These are phyloP conservation scores for Spathaspora passalidarum DNA, from an alignment of 805 yeast species.

Conservation along the genomic window DNA sequence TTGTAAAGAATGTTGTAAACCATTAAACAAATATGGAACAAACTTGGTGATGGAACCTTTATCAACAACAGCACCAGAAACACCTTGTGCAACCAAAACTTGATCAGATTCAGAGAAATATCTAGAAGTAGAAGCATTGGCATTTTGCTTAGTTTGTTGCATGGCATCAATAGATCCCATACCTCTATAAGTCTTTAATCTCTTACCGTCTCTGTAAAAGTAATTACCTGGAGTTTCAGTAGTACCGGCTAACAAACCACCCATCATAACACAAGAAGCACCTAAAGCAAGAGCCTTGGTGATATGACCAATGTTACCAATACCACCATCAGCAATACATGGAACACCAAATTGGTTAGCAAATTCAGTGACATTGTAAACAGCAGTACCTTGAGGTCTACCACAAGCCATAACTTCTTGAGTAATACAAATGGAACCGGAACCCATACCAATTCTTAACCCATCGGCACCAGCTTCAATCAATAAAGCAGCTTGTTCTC, in stretches of 20 bases:
- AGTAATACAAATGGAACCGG: slow-evolving; percentile 98
- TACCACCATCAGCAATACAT: slow-evolving; percentile 99
- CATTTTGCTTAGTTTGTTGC: slow-evolving; percentile 84
- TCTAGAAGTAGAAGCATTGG: slow-evolving; percentile 97
- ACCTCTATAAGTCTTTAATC: slow-evolving; percentile 97
- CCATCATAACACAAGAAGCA: slow-evolving; percentile 98
- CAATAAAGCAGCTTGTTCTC: slow-evolving; percentile 97
- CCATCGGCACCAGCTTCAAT: slow-evolving; percentile 97
- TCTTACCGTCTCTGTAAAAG: slow-evolving; percentile 96
- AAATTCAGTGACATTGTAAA: slow-evolving; percentile 88
- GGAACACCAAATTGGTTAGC: slow-evolving; percentile 96
- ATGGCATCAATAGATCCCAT: slow-evolving; percentile 99
- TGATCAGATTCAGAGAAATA: slow-evolving; percentile 95
- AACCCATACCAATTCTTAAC: slow-evolving; percentile 99
- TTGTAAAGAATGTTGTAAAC: slow-evolving; percentile 98
- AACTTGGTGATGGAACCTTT: slow-evolving; percentile 94
- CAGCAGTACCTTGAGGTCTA: slow-evolving; percentile 99
- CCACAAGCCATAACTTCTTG: slow-evolving; percentile 99
- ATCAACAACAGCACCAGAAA: slow-evolving; percentile 93
- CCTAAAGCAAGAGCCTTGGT: slow-evolving; percentile 95
- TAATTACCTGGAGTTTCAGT: slow-evolving; percentile 98
- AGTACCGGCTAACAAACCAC: slow-evolving; percentile 98
- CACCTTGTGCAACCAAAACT: slow-evolving; percentile 99
- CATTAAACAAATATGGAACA: slow-evolving; percentile 89
- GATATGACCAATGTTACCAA: slow-evolving; percentile 97